Base-by-base conservation (phyloP, 768 basidiomycete species). In the Aureoboletus auriporus region DNA sequence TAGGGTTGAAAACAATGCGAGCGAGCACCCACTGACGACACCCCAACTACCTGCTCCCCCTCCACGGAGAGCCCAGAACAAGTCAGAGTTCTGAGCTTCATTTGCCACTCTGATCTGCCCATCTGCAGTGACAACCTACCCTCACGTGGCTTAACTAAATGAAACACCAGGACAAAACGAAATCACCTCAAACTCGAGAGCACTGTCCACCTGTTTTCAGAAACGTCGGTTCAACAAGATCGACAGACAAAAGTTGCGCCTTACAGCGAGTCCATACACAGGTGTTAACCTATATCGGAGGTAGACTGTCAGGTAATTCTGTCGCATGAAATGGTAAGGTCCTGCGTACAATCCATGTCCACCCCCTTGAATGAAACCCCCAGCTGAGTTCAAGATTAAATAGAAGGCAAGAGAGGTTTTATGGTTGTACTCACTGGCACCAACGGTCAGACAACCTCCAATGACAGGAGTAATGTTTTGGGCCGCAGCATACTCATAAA, bases 21-120 rank as follows among this genome's bases (percentile, higher is more conserved):
- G 6, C 20, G 9, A 8, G 6, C 4, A 60, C 57, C 1, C 17
- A 59, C 58, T 70, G 27, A 78, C 65, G 35, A 79, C 66, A 17
- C 74, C 77, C 53, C 64, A 79, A 7, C 71, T 77, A 13, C 75
- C 73, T 0, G 75, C 77, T 4, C 78, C 78, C 2, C 73, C 76
- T 0, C 78, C 78, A 29, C 79, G 68, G 16, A 79, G 52, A 0
- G 79, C 80, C 73, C 75, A 80, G 59, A 76, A 80, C 0, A 81
- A 64, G 44, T 79, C 75, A 8, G 64, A 12, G 53, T 78, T 65
- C 38, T 68, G 63, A 49, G 63, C 62, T 0, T 60, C 53, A 53
- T 78, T 80, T 23, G 67, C 71, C 1, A 53, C 68, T 38, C 73
- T 59, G 31, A 68, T 51, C 2, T 62, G 47, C 6, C 76, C 78